A percentile compares a stretch with the other conserved stretches of the same genome.
phyloP scores from a whole-genome alignment of 306 rosid genomes.

The Prunus kanzakura region DNA sequence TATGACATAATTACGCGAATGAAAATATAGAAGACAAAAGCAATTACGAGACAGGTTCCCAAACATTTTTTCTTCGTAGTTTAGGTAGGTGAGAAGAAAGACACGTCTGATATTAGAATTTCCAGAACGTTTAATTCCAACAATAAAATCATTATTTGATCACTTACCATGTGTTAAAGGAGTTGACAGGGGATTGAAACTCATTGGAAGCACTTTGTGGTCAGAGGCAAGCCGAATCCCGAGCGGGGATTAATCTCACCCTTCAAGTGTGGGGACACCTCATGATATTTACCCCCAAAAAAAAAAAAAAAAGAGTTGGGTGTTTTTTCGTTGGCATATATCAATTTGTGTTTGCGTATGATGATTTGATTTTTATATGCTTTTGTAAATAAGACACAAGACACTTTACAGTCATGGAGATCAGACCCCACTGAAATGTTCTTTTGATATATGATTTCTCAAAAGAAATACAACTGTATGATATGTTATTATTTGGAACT shows the following conservation, averaged over 20 bases:
- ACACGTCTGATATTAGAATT: too few relatives aligned
- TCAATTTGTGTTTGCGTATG: not conserved
- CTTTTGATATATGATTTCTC: not conserved
- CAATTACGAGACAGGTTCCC: too few relatives aligned
- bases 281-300: too few relatives aligned
- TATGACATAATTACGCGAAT: too few relatives aligned
- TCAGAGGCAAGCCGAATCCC: accelerated
- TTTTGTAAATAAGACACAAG: not conserved
- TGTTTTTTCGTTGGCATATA: not conserved
- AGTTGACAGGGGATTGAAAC: too few relatives aligned
- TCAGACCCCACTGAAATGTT: not conserved
- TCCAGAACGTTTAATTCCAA: too few relatives aligned
- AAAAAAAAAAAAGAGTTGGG: not conserved
- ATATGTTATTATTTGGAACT: not conserved
- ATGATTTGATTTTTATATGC: too few relatives aligned
- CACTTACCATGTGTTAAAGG: too few relatives aligned
- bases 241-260: accelerated
- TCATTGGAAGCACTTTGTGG: accelerated
- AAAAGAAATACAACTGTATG: not conserved
- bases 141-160: too few relatives aligned
- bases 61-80: too few relatives aligned
- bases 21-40: too few relatives aligned
- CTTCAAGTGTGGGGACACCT: accelerated
- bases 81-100: too few relatives aligned
- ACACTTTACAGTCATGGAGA: not conserved